Evolutionary conservation across 441 rosid genomes (phyloP).

Genomic region (Populus hybrid): DNA sequence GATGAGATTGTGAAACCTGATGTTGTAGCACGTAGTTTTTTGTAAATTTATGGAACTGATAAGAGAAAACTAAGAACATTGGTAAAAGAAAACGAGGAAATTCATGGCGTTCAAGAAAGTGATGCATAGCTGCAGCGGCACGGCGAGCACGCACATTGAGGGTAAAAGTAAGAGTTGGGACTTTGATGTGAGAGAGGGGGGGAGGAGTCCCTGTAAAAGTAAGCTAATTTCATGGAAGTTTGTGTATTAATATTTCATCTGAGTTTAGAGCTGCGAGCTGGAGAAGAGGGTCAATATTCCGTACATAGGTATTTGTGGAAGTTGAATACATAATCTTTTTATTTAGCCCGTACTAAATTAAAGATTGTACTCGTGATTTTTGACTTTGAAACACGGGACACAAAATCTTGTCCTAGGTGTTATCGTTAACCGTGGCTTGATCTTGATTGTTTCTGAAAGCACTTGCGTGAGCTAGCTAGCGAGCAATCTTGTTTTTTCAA

Average conservation of each 20-base stretch:
- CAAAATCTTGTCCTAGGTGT: conserved; percentile 10
- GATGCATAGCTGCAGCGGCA: conserved; percentile 20
- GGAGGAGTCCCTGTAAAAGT: not conserved
- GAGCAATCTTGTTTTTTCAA: not conserved
- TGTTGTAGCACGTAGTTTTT: not conserved
- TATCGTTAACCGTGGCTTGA: not conserved
- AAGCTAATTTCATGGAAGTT: conserved; percentile 3
- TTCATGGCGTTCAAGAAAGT: not conserved
- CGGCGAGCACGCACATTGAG: conserved; percentile 13
- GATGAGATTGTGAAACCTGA: not conserved
- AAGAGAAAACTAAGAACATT: conserved; percentile 1
- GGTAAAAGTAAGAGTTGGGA: conserved; percentile 9
- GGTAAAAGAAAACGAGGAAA: not conserved
- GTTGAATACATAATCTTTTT: conserved; percentile 9
- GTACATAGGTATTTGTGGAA: conserved; percentile 24
- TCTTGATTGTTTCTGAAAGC: not conserved
- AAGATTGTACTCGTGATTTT: conserved; percentile 6
- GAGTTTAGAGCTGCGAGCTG: conserved; percentile 15
- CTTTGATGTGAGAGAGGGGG: not conserved
- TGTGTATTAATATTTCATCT: conserved; percentile 10
- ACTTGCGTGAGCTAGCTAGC: conserved; percentile 1
- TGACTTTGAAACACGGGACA: conserved; percentile 2
- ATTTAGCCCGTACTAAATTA: conserved; percentile 9
- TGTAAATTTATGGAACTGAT: conserved; percentile 18
- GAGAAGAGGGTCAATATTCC: conserved; percentile 15